Percentiles rank a stretch among this genome's conserved stretches.
Conservation (phyloP, 129 eudicot genomes). For the Logfia minima region DNA sequence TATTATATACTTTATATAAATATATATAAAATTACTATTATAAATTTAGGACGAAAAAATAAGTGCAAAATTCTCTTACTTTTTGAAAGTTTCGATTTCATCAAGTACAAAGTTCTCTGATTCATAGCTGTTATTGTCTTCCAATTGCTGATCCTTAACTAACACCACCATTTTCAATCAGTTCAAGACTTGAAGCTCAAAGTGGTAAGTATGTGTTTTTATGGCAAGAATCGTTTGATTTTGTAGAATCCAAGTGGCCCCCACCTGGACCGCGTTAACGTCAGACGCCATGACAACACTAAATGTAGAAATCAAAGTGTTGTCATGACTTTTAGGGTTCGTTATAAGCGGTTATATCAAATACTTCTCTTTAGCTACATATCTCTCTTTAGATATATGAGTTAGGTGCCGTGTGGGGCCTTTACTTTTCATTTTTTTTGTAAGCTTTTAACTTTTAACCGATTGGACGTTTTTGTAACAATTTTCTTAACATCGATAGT, state of each 20-base stretch:
- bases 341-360: slow-evolving; percentile 16
- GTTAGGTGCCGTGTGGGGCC: too few relatives aligned
- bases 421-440: too few relatives aligned
- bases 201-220: neutral
- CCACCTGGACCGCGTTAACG: slow-evolving; percentile 7
- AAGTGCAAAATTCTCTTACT: neutral
- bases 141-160: neutral
- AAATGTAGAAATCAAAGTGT: slow-evolving; percentile 14
- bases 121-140: too few relatives aligned
- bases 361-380: too few relatives aligned
- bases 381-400: too few relatives aligned
- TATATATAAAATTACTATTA: too few relatives aligned
- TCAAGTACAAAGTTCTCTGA: too few relatives aligned
- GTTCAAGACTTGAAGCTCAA: slow-evolving; percentile 13
- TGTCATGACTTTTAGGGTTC: slow-evolving; percentile 16
- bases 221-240: neutral
- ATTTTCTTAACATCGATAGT: too few relatives aligned
- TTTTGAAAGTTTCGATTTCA: neutral
- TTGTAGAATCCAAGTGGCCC: neutral
- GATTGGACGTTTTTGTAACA: too few relatives aligned
- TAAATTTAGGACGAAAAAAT: too few relatives aligned
- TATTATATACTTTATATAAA: too few relatives aligned
- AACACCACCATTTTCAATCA: slow-evolving; percentile 8
- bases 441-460: too few relatives aligned
- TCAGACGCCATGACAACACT: slow-evolving; percentile 3